Percentiles rank a stretch among this genome's conserved stretches.
phyloP scores from a whole-genome alignment of 2,329 filamentous ascomycete species.

The Lachnum nothofagi region DNA sequence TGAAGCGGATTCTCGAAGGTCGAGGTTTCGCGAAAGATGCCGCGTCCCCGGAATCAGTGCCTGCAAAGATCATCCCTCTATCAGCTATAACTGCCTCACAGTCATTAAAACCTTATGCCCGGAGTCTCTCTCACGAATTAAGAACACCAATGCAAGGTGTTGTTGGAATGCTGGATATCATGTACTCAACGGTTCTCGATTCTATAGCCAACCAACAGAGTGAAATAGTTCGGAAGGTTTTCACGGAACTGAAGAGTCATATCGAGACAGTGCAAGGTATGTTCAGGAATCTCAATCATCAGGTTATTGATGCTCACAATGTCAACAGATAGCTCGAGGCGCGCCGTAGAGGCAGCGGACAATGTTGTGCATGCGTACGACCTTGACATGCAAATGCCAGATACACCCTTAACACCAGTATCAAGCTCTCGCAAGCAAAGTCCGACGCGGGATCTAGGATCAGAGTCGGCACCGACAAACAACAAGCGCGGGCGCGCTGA shows the following conservation, averaged over 20 bases:
- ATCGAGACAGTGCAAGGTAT: conserved; percentile 66
- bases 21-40: conserved; percentile 39
- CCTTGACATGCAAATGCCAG: conserved; percentile 69
- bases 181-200: conserved; percentile 67
- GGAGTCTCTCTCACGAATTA: conserved; percentile 66
- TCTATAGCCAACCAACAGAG: conserved; percentile 52
- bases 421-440: not conserved
- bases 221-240: conserved; percentile 47
- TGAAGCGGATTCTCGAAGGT: conserved; percentile 52
- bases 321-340: conserved; percentile 58
- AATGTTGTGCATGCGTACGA: conserved; percentile 73
- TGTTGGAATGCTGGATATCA: conserved; percentile 71
- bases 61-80: conserved; percentile 46
- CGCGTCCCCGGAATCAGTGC: conserved; percentile 22
- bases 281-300: conserved; percentile 11
- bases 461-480: conserved; percentile 5
- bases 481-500: conserved; percentile 23
- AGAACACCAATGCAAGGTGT: conserved; percentile 72
- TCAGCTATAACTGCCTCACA: conserved; percentile 54
- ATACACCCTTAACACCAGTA: conserved; percentile 42
- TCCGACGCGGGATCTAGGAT: not conserved
- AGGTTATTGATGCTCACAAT: conserved; percentile 1
- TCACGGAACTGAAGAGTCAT: conserved; percentile 59
- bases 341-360: conserved; percentile 68
- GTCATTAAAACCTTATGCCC: conserved; percentile 66